A percentile compares a stretch with the other conserved stretches of the same genome.
Evolutionary conservation across 257 asterid genomes (phyloP).

Genomic region (Solanum rostratum): DNA sequence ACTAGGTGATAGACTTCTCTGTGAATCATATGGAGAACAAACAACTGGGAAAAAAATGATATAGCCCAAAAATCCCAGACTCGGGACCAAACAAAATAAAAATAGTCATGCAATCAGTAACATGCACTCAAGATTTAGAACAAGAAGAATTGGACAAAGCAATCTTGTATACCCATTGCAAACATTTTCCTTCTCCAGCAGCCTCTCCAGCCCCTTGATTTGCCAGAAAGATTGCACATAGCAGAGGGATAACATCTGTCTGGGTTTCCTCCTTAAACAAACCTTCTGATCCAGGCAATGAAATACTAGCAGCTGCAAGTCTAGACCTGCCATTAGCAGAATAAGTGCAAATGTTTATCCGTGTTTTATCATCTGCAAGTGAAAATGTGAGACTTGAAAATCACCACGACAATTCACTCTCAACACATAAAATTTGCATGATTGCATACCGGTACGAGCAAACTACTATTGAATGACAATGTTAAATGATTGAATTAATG

Average conservation of each 20-base stretch:
- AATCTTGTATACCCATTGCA: conserved; percentile 44
- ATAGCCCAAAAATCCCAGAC: not conserved
- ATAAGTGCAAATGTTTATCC: not conserved
- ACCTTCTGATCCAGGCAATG: conserved; percentile 29
- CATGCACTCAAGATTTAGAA: not conserved
- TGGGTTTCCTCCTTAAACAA: conserved; percentile 17
- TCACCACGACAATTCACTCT: not conserved
- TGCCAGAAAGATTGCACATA: conserved; percentile 67
- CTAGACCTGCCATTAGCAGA: conserved; percentile 21
- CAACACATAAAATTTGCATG: not conserved
- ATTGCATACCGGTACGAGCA: not conserved
- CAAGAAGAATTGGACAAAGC: not conserved
- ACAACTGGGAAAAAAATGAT: not conserved
- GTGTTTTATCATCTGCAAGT: not conserved
- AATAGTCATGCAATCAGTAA: not conserved
- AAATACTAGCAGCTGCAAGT: conserved; percentile 53
- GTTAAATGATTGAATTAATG: not conserved
- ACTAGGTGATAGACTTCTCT: not conserved
- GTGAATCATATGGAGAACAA: not conserved
- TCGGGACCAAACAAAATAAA: not conserved
- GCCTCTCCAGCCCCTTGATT: conserved; percentile 75
- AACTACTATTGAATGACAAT: not conserved
- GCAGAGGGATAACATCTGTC: conserved; percentile 41
- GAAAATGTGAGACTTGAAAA: not conserved
- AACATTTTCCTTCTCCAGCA: conserved; percentile 41